Conservation (phyloP, 495 filamentous ascomycete species). For the Neurospora sp. region DNA sequence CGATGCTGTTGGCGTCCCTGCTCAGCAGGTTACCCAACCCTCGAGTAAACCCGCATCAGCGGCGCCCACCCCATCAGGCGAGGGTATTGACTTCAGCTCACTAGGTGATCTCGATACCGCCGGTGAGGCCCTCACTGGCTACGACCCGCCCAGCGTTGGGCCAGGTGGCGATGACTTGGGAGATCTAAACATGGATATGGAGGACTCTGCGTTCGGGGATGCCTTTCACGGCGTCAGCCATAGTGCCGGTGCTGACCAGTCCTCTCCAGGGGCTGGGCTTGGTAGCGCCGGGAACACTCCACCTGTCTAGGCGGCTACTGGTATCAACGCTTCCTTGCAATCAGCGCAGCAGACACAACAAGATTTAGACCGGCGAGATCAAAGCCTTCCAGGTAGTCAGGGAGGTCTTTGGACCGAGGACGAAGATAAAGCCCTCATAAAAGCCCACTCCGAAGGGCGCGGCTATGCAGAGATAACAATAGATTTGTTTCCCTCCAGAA, state of each 20-base stretch:
- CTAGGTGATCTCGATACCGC: constrained; percentile 44
- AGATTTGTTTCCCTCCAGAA: not conserved
- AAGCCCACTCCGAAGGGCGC: not conserved
- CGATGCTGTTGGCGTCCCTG: constrained; percentile 1
- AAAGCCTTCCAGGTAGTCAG: not conserved
- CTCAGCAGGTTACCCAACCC: not conserved
- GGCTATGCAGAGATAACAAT: not conserved
- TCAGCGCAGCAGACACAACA: not conserved
- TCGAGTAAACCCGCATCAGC: constrained; percentile 29
- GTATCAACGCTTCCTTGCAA: not conserved
- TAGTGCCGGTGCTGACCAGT: not conserved
- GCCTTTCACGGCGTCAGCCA: constrained; percentile 43
- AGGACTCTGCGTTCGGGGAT: constrained; percentile 47
- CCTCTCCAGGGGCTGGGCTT: not conserved
- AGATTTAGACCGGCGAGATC: not conserved
- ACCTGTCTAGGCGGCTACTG: not conserved
- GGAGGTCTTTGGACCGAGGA: not conserved
- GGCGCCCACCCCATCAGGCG: constrained; percentile 25
- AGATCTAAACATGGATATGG: constrained; percentile 39
- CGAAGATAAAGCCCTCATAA: not conserved
- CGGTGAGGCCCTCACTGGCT: constrained; percentile 37
- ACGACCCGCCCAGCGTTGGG: constrained; percentile 22
- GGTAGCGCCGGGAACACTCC: not conserved
- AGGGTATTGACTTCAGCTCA: constrained; percentile 36
- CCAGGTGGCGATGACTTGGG: constrained; percentile 26